Evolutionary conservation across 2,329 filamentous ascomycete species (phyloP), one percentile per base, ranked within the genome.

Genomic region (Proliferodiscus dingleyae): DNA sequence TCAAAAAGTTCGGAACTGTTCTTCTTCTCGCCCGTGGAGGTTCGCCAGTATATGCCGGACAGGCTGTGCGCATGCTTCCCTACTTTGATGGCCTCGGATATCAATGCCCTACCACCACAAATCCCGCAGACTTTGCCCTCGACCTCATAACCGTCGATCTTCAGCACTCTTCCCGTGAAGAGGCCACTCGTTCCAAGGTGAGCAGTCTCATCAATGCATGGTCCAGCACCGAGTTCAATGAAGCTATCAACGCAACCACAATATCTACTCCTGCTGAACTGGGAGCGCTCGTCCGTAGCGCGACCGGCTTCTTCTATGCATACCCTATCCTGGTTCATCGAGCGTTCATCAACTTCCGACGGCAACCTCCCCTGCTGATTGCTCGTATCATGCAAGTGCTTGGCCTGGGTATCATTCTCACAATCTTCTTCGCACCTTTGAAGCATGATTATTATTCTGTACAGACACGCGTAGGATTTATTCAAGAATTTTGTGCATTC

Each of bases 141-240:
- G 85, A 90, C 56, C 71, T 89, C 40, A 86, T 90, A 41, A 89
- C 85, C 0, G 77, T 89, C 19, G 83, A 89, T 55, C 68, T 89
- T 0, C 85, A 88, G 50, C 75, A 83, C 32, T 78, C 76, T 24
- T 66, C 72, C 1, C 71, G 75, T 16, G 85, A 89, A 61, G 71
- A 71, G 1, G 72, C 78, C 34, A 87, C 78, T 41, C 73, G 83
- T 9, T 71, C 74, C 24, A 78, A 78, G 41, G 85, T 89, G 0
- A 71, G 72, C 32, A 68, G 63, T 3, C 67, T 89, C 2, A 80
- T 88, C 22, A 67, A 75, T 1, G 69, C 69, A 0, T 88, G 85
- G 84, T 60, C 41, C 41, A 52, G 33, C 43, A 56, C 29, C 24
- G 54, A 60, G 21, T 57, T 57, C 23, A 42, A 49, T 4, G 45